A percentile compares a stretch with the other conserved stretches of the same genome.
Conservation (phyloP, 2,329 filamentous ascomycete genomes). For the Aureobasidium sp. region DNA sequence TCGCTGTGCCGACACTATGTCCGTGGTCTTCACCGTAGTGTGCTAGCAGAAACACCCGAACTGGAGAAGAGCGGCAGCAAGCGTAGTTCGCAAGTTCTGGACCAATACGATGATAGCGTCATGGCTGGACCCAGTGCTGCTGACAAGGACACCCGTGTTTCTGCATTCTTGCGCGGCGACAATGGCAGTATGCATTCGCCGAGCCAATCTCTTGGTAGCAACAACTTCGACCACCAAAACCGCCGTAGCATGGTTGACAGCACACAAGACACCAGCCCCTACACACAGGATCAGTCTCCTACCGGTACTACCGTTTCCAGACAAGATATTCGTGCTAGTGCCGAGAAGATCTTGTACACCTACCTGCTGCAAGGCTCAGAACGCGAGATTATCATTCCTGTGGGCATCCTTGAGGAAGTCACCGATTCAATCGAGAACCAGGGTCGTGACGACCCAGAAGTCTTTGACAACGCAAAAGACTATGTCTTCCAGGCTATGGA, state of each 20-base stretch:
- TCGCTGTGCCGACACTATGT: conserved; percentile 96
- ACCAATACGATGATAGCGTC: conserved; percentile 27
- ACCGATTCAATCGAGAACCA: conserved; percentile 84
- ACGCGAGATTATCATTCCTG: conserved; percentile 88
- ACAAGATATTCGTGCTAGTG: conserved; percentile 83
- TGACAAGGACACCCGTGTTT: conserved; percentile 57
- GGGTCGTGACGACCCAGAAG: conserved; percentile 88
- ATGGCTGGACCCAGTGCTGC: conserved; percentile 38
- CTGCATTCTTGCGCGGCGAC: conserved; percentile 69
- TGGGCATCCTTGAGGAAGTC: conserved; percentile 78
- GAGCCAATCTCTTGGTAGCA: conserved; percentile 44
- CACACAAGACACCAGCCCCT: conserved; percentile 40
- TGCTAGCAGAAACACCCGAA: conserved; percentile 88
- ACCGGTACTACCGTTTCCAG: conserved; percentile 79
- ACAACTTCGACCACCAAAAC: conserved; percentile 38
- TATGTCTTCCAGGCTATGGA: conserved; percentile 99
- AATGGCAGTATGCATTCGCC: conserved; percentile 41
- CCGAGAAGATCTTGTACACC: conserved; percentile 98
- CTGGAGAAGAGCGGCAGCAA: conserved; percentile 74
- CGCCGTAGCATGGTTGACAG: conserved; percentile 54
- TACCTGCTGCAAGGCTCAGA: conserved; percentile 93
- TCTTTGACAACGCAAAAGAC: conserved; percentile 96
- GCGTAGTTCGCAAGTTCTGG: conserved; percentile 73
- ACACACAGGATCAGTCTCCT: conserved; percentile 31
- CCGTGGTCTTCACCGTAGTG: conserved; percentile 84